Evolutionary conservation across 139 green algal species (phyloP), one percentile per base, ranked within the genome.

Genomic region (Chlamydomonas urium): DNA sequence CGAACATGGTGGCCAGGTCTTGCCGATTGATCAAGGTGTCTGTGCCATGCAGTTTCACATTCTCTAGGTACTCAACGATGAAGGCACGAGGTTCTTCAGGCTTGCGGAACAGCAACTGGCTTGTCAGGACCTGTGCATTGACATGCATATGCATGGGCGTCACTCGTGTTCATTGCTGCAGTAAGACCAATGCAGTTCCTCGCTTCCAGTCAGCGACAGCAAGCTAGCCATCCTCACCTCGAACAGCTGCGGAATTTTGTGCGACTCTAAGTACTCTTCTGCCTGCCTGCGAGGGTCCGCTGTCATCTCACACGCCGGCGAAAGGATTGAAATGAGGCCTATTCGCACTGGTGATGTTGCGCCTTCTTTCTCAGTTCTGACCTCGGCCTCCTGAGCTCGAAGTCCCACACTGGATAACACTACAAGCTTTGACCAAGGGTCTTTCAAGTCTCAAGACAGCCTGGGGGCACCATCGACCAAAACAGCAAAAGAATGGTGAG

Each of bases 161-260:
- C 58, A 14, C 28, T n/a, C 19, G 26, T 23, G 58, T 36, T 24
- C 29, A 36, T 38, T 26, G 58, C 58, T 21, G 29, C 58, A 14
- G 31, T 21, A 5, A 38, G 37, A 42, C 10, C 14, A 10, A 53
- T 53, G 42, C 42, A 31, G 2, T 3, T 2, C 31, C 4, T 34
- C 37, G 35, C 10, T 1, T 10, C 37, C 8, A n/a, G 17, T 62
- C 63, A n/a, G n/a, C n/a, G n/a, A n/a, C n/a, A n/a, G n/a, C n/a
- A n/a, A n/a, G n/a, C n/a, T n/a, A n/a, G n/a, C n/a, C n/a, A n/a
- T n/a, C n/a, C n/a, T n/a, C 8, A 63, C 72, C 47, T 72, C 72
- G 26, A 77, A 66, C 26, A 77, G 61, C 53, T 77, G 72, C 4
- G 72, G 72, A 26, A 77, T 66, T 29, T 77, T 77, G 26, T 77